Base-by-base conservation (phyloP, 306 rosid species). In the Sicyos baderoa region DNA sequence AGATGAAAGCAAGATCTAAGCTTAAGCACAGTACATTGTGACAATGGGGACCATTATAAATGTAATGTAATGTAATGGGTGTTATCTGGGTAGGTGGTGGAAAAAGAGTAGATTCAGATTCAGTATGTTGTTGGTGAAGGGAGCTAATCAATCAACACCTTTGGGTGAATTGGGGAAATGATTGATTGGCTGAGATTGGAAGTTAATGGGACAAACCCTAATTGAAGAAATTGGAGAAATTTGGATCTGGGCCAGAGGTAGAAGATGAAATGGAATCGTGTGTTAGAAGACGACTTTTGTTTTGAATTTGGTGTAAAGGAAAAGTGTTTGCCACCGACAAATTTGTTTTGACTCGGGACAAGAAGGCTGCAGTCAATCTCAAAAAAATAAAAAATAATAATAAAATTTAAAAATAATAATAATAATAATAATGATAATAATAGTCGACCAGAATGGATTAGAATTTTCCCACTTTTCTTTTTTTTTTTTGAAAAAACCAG, bases 1-100 rank as follows among this genome's bases (percentile, higher is more conserved):
- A 16, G 61, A 69, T 16, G 11, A 19, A 7, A 45, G 48, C 52
- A 77, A 78, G 84, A 83, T 89, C 88, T 79, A 68, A 68, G 35
- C 22, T 78, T 76, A 78, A 58, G 45, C 7, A 40, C 45, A 40
- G 8, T 40, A 40, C 45, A 40, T 7, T 70, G 79, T 11, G 16
- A 16, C 70, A 60, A 27, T 48, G 76, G 47, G 35, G 32, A 49
- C 48, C 25, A 48, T 45, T 17, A n/a, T n/a, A n/a, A n/a, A n/a
- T n/a, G n/a, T n/a, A n/a, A n/a, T n/a, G 37, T 15, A 45, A 54
- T 44, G 37, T 21, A 37, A 37, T 37, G 44, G 44, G 44, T 37
- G 9, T 29, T 16, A 7, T 1, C 14, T n/a, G 76, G 57, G 47
- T 6, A 54, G 67, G 55, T 4, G 42, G 68, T 21, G 16, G 71